These are phyloP conservation scores for Acanthamoeba divionensis DNA, from an alignment of 208 protist species.

Conservation along the genomic window DNA sequence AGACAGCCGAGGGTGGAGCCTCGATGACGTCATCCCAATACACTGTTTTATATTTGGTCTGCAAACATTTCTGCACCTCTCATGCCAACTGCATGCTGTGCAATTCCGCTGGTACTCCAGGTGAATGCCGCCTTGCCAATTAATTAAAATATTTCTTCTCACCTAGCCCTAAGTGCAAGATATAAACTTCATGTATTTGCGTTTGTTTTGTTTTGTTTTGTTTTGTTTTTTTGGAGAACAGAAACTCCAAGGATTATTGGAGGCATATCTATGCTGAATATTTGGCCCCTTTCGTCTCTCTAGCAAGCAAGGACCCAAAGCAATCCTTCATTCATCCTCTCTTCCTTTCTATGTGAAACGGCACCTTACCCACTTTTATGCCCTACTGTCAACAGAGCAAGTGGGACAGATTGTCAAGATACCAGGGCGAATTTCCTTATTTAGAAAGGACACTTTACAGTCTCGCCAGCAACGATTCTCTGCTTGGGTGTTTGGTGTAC, in stretches of 20 bases:
- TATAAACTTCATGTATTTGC: too few relatives aligned
- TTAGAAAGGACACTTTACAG: not conserved
- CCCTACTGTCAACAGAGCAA: not conserved
- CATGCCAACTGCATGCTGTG: not conserved
- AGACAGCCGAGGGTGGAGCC: not conserved
- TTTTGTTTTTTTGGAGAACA: not conserved
- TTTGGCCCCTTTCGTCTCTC: not conserved
- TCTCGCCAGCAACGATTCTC: not conserved
- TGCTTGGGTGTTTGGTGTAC: conserved; percentile 3
- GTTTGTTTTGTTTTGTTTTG: not conserved
- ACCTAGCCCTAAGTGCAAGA: too few relatives aligned
- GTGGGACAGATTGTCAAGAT: not conserved
- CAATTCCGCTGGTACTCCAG: conserved; percentile 4
- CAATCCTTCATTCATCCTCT: not conserved
- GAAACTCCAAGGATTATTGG: not conserved
- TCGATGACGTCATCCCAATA: conserved; percentile 29
- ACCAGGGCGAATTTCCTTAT: not conserved
- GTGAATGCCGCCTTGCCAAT: not conserved
- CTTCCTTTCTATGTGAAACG: not conserved
- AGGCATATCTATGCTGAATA: not conserved
- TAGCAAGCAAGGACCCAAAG: not conserved
- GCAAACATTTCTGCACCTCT: not conserved
- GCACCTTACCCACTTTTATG: not conserved
- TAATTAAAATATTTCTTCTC: too few relatives aligned
- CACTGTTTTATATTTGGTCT: conserved; percentile 47